Conservation (phyloP, 176 grass and related monocot genomes). For the Paspalum notatum region DNA sequence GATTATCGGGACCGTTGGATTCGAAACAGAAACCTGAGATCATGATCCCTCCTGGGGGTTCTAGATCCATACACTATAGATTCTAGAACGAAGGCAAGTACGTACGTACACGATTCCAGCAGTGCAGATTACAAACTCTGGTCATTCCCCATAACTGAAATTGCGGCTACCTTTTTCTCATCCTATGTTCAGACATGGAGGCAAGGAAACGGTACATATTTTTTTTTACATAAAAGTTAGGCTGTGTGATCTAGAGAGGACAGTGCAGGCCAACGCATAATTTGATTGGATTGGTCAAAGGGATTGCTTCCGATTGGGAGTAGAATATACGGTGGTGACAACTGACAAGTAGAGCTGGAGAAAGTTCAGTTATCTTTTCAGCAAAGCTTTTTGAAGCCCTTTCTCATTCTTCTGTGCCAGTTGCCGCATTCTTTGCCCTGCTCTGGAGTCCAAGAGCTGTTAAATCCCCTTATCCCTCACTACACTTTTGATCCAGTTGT, state of each 20-base stretch:
- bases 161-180: constrained; percentile 44
- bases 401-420: background rate
- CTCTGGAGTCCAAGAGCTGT: constrained; percentile 11
- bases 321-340: constrained; percentile 46
- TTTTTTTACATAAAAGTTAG: constrained; percentile 30
- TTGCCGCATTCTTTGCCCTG: constrained; percentile 52
- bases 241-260: constrained; percentile 11
- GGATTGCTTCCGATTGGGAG: constrained; percentile 49
- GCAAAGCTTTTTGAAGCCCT: constrained; percentile 31
- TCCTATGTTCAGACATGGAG: constrained; percentile 43
- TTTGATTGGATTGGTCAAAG: constrained; percentile 47
- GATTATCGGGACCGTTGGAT: background rate
- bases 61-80: constrained; percentile 23
- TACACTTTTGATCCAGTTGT: constrained; percentile 18
- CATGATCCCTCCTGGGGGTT: background rate
- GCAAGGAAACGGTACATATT: background rate
- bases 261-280: constrained; percentile 35
- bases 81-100: constrained; percentile 32
- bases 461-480: background rate
- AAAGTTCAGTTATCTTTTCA: constrained; percentile 60
- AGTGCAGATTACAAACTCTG: constrained; percentile 37
- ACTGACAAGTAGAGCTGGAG: constrained; percentile 45
- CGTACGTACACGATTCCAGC: constrained; percentile 23
- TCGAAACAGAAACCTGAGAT: background rate
- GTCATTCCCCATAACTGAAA: constrained; percentile 23